phyloP scores from a whole-genome alignment of 192 early-diverging fungal genomes.

The Thamnidium elegans region DNA sequence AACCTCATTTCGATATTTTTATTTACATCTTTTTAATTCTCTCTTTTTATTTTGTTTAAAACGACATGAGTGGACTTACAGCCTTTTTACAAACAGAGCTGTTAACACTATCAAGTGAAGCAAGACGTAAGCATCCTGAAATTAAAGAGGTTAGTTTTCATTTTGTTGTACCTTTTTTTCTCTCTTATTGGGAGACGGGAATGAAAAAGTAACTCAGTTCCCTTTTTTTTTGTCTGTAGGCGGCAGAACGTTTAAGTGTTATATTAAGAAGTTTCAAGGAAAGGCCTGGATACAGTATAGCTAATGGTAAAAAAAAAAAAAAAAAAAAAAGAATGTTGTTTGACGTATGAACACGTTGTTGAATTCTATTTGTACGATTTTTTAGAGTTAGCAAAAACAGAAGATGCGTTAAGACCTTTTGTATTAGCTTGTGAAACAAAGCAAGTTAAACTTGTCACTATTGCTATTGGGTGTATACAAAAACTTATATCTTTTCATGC shows the following conservation, averaged over 20 bases:
- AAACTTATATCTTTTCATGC: constrained; percentile 72
- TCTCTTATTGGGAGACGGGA: background rate
- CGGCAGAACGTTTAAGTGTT: constrained; percentile 61
- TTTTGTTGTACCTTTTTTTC: background rate
- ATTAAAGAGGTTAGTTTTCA: constrained; percentile 81
- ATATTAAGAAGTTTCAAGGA: constrained; percentile 60
- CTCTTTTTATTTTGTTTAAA: no score
- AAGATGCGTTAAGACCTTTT: constrained; percentile 83
- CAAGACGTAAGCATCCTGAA: constrained; percentile 84
- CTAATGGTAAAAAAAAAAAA: constrained; percentile 34
- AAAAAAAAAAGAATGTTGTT: background rate
- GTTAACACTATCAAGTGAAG: constrained; percentile 78
- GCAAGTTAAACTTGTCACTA: constrained; percentile 74
- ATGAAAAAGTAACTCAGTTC: background rate
- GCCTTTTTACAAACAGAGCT: constrained; percentile 78
- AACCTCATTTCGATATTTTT: no score
- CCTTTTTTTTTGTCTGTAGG: constrained; percentile 40
- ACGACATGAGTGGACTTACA: constrained; percentile 47
- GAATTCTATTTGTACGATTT: background rate
- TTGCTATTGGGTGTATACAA: constrained; percentile 83
- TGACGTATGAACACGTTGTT: background rate
- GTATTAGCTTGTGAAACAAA: constrained; percentile 82
- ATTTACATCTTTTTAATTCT: no score
- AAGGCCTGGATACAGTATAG: constrained; percentile 38
- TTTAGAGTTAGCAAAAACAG: constrained; percentile 68